Conservation (phyloP, 2,329 filamentous ascomycete genomes). For the Ascochyta clinopodiicola region DNA sequence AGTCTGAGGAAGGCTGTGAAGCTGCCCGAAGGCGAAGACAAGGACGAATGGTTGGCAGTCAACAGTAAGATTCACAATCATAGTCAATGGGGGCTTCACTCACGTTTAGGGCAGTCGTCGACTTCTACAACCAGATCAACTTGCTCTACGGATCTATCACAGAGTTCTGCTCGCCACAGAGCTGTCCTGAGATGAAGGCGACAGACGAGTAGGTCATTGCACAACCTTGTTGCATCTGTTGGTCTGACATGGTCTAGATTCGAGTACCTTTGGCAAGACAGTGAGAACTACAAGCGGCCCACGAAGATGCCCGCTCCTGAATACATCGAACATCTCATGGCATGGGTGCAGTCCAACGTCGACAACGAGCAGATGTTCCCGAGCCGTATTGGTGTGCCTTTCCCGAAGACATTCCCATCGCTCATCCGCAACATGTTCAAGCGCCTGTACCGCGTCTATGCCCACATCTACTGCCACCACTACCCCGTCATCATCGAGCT, state of each 20-base stretch:
- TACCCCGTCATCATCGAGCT: conserved; percentile 96
- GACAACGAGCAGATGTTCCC: conserved; percentile 96
- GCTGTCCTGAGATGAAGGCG: conserved; percentile 99
- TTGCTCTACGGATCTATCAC: conserved; percentile 98
- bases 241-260: conserved; percentile 64
- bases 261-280: conserved; percentile 99
- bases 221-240: no score
- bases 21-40: conserved; percentile 93
- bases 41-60: conserved; percentile 97
- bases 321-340: conserved; percentile 98
- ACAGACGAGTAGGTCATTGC: conserved; percentile 80
- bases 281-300: conserved; percentile 88
- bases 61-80: conserved; percentile 70
- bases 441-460: conserved; percentile 96
- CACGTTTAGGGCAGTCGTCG: conserved; percentile 75
- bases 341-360: conserved; percentile 93
- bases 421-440: conserved; percentile 99
- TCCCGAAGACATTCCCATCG: conserved; percentile 86
- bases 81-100: conserved; percentile 9
- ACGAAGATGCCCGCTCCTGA: conserved; percentile 98
- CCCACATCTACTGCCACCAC: conserved; percentile 97
- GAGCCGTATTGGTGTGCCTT: conserved; percentile 92
- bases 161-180: conserved; percentile 96
- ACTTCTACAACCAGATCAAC: conserved; percentile 99
- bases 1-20: conserved; percentile 96